Evolutionary conservation across 2,329 filamentous ascomycete genomes (phyloP), one percentile per base, ranked within the genome.

Genomic region (Bipolaris victoriae): DNA sequence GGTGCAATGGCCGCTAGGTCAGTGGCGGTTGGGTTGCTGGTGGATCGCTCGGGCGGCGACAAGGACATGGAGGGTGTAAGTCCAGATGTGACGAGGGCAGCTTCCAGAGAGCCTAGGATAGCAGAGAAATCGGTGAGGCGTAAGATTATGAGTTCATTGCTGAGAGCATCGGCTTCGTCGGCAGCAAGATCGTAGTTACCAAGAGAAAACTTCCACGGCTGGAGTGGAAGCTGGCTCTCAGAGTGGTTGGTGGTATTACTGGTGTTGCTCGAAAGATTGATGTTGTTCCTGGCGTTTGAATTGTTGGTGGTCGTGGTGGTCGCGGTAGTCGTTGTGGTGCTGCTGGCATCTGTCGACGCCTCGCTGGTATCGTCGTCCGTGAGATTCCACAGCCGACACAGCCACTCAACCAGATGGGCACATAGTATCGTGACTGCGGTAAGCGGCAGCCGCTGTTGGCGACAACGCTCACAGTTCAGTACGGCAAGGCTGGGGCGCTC

Each of bases 91-190:
- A 39, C 40, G 10, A 57, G 49, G 6, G 55, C 55, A 9, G 55
- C 57, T 46, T 56, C 57, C 24, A 59, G 52, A 3, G 57, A 59
- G 26, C 52, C 52, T 11, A 59, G n/a, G 31, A 59, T 52, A 20
- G 52, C 52, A 10, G 52, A 59, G 29, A 59, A 51, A 40, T 39
- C 49, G 7, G 57, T 56, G 22, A 59, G 52, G 10, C 57, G 57
- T 24, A 59, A 49, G 36, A 44, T 56, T 52, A 59, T 59, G 7
- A 59, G 39, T 46, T 59, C 57, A 24, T 56, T 56, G 37, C 57
- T 56, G 48, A 59, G 52, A 44, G 57, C 57, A 49, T 59, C 52
- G 31, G 57, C 57, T 46, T 59, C 57, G 44, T 59, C 57, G 18
- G 52, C 52, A 20, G 52, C 52, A 24, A 56, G 48, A 49, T 59